Base-by-base conservation (phyloP, 148 eudicot genomes). In the Gaultheria prostrata region DNA sequence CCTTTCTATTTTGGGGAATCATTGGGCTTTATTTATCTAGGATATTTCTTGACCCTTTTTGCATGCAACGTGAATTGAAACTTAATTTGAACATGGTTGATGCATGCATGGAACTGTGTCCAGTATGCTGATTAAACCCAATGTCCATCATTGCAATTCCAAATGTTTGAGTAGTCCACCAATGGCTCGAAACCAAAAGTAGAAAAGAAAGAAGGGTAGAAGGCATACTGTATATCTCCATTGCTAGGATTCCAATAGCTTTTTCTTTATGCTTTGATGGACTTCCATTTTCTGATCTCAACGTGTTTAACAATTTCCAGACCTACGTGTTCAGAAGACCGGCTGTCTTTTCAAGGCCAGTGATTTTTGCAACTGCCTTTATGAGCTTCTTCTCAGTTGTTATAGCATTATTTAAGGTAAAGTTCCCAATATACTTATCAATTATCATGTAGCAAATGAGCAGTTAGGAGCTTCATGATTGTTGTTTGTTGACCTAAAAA, bases 371-470 rank as follows among this genome's bases (percentile, higher is more conserved):
- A 57, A 97, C 99, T 73, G 98, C 96, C 80, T 97, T 97, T 84
- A 97, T 97, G 99, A 94, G 98, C 89, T 97, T 97, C 93, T 97
- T 97, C 90, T 97, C 99, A 11, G 98, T 97, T 80, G 98, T 97
- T 70, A 97, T 97, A 82, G 99, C 99, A 39, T 85, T 97, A 69
- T 97, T 97, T 83, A 97, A 97, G 98, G 99, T 97, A 89, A 91
- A 61, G 14, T n/a, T 53, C 26, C 61, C 28, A 77, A 77, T 26
- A 48, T 33, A 72, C 15, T 76, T 87, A 63, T 67, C 33, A 72
- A 11, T 76, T 87, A 63, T 67, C 33, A 39, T 39, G 20, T 39
- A 46, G 50, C 8, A 10, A 33, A 33, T 33, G 32, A 79, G 32
- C 49, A 30, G 48, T 3, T 57, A 80, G 21, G 53, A 15, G 82